A percentile compares a stretch with the other conserved stretches of the same genome.
Conservation (phyloP, 352 stramenopile genomes). For the Phytophthora constricta region DNA sequence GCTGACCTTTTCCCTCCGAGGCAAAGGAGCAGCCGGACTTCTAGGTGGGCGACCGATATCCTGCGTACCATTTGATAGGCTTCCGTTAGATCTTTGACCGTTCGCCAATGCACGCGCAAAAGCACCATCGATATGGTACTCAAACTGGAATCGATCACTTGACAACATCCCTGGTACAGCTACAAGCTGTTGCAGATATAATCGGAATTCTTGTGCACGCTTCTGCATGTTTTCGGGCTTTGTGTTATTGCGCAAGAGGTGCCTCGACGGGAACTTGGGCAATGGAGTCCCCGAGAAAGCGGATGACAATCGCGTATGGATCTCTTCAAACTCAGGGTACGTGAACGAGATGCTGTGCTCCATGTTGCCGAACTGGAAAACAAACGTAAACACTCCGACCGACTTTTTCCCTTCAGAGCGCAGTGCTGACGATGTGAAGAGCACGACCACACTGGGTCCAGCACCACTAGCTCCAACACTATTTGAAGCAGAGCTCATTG, state of each 20-base stretch:
- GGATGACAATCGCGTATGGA: slow-evolving; percentile 55
- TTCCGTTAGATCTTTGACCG: slow-evolving; percentile 18
- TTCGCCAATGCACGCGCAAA: slow-evolving; percentile 48
- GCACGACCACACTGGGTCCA: slow-evolving; percentile 45
- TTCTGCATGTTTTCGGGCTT: slow-evolving; percentile 90
- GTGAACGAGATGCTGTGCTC: slow-evolving; percentile 67
- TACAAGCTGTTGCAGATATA: slow-evolving; percentile 79
- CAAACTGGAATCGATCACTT: slow-evolving; percentile 70
- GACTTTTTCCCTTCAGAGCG: slow-evolving; percentile 71
- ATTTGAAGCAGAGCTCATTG: slow-evolving; percentile 22
- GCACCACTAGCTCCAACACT: slow-evolving; percentile 30
- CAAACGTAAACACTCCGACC: slow-evolving; percentile 73
- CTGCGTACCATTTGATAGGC: slow-evolving; percentile 18
- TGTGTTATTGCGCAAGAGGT: slow-evolving; percentile 75
- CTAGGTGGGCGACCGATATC: slow-evolving; percentile 23
- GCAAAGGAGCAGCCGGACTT: slow-evolving; percentile 32
- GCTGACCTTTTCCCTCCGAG: slow-evolving; percentile 19
- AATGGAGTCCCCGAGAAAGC: slow-evolving; percentile 41
- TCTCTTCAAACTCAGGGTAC: slow-evolving; percentile 78
- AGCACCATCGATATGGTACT: slow-evolving; percentile 60
- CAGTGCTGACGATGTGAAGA: slow-evolving; percentile 60
- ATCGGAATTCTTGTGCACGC: slow-evolving; percentile 76
- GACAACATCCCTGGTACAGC: slow-evolving; percentile 50
- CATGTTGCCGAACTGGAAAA: slow-evolving; percentile 48
- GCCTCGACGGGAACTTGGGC: slow-evolving; percentile 84